phyloP scores from a whole-genome alignment of 2,329 filamentous ascomycete genomes.

The Cladosporium halotolerans region DNA sequence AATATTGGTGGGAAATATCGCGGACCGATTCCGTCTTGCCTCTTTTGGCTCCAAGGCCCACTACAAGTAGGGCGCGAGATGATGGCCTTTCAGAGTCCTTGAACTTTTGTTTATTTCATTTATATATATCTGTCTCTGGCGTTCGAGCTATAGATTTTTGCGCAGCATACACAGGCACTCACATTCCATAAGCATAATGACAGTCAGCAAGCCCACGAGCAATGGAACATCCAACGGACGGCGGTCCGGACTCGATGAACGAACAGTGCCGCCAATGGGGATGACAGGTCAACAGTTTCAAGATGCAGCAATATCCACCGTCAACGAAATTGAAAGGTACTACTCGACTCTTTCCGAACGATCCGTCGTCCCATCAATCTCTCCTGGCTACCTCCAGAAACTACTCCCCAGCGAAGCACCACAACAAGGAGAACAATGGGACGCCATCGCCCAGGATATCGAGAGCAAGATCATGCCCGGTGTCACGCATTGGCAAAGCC shows the following conservation, averaged over 20 bases:
- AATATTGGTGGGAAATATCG: neutral
- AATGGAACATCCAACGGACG: slow-evolving; percentile 3
- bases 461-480: slow-evolving; percentile 83
- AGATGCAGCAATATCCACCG: slow-evolving; percentile 66
- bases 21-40: neutral
- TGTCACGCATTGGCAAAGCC: slow-evolving; percentile 89
- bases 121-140: no score
- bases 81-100: no score
- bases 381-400: slow-evolving; percentile 78
- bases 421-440: slow-evolving; percentile 65
- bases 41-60: neutral
- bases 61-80: neutral
- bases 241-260: neutral
- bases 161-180: no score
- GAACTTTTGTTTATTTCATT: no score
- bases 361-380: slow-evolving; percentile 68
- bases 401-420: slow-evolving; percentile 65
- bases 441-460: slow-evolving; percentile 74
- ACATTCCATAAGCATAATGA: no score
- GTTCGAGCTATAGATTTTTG: no score
- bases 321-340: slow-evolving; percentile 82
- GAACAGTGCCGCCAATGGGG: slow-evolving; percentile 28
- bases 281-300: slow-evolving; percentile 81
- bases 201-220: neutral
- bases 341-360: slow-evolving; percentile 67